Evolutionary conservation across 2,329 filamentous ascomycete genomes (phyloP), one percentile per base, ranked within the genome.

Genomic region (Aspergillus pseudoterreus): DNA sequence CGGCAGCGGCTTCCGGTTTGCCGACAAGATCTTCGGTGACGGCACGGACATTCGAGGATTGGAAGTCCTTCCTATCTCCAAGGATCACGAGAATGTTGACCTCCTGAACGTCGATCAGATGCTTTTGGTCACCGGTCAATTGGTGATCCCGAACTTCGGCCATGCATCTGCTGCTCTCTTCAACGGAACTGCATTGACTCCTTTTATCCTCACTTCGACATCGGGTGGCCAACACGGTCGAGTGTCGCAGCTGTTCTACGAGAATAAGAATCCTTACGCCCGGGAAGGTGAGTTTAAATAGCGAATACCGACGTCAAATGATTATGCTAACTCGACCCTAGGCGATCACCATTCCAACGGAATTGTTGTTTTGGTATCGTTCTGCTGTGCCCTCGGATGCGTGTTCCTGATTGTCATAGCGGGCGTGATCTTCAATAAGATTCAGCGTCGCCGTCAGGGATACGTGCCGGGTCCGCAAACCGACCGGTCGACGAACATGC

Each of bases 101-200:
- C 75, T 91, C 6, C 73, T 99, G 14, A 79, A 84, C 47, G 72
- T 80, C 15, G 78, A 84, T 55, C 84, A 94, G 67, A 80, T 84
- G 4, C 81, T 99, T 33, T 81, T 99, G 72, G 76, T 97, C 45
- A 90, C 90, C n/a, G 94, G 94, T 36, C 82, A 87, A 48, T 82
- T 99, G 59, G 80, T 84, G 57, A 78, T 97, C 15, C 83, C 87
- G 0, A 75, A 76, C 45, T 91, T 91, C 65, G 92, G 92, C 52
- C 86, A 85, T 51, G 90, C 87, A 5, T 95, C 92, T 12, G 91
- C 90, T 8, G 92, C 86, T 6, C 76, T 96, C 24, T 99, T 88
- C 75, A 90, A 97, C 64, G 94, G 94, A 62, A 90, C 85, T 10
- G 75, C 77, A 2, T 84, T 92, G 66, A 78, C 78, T 47, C 92